Conservation (phyloP, 176 grass and related monocot genomes). For the Oryza officinalis region DNA sequence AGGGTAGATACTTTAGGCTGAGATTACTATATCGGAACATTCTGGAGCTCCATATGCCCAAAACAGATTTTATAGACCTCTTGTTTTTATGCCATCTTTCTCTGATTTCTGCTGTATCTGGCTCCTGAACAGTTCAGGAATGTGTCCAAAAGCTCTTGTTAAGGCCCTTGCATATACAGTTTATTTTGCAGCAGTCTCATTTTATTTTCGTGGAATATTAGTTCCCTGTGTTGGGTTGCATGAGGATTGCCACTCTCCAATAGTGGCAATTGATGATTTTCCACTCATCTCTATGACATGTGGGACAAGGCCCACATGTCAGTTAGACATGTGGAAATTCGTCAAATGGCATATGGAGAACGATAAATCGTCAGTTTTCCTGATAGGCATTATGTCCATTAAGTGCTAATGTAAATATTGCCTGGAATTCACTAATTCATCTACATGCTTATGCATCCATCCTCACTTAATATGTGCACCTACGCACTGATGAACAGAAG, state of each 20-base stretch:
- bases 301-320: neutral
- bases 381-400: neutral
- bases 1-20: neutral
- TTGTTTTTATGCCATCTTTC: neutral
- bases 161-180: neutral
- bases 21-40: neutral
- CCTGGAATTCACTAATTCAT: neutral
- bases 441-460: slow-evolving; percentile 31
- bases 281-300: neutral
- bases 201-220: neutral
- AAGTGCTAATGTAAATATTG: slow-evolving; percentile 5
- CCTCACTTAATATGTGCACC: neutral
- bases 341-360: neutral
- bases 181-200: neutral
- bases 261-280: neutral
- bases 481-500: neutral
- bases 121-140: neutral
- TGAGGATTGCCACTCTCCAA: neutral
- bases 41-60: neutral
- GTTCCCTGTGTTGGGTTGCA: slow-evolving; percentile 4
- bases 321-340: neutral
- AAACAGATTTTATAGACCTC: neutral
- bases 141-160: neutral
- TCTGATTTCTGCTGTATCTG: neutral
- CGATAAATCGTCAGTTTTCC: neutral